These are phyloP conservation scores for Globisporangium cederbergense DNA, from an alignment of 352 stramenopile species.

Conservation along the genomic window DNA sequence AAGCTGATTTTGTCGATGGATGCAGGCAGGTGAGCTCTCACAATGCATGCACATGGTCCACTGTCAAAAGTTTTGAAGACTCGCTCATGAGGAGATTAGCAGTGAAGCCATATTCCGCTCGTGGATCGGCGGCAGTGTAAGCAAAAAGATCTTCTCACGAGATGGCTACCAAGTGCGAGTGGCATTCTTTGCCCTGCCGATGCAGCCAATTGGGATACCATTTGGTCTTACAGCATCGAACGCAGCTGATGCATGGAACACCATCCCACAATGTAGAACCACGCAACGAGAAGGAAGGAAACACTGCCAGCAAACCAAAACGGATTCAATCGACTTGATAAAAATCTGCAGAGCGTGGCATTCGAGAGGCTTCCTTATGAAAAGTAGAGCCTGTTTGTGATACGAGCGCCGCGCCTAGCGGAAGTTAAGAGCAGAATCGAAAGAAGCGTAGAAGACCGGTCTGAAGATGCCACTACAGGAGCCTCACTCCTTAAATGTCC, in stretches of 20 bases:
- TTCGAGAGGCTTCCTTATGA: background rate
- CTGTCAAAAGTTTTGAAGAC: too few relatives aligned
- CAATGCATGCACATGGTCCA: too few relatives aligned
- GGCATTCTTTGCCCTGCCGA: too few relatives aligned
- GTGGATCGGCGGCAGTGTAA: slow-evolving; percentile 5
- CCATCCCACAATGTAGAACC: too few relatives aligned
- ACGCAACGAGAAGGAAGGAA: background rate
- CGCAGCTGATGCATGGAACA: too few relatives aligned
- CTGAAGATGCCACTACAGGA: slow-evolving; percentile 59
- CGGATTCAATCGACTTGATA: slow-evolving; percentile 18
- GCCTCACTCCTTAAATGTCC: slow-evolving; percentile 82
- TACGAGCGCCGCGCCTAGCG: slow-evolving; percentile 9
- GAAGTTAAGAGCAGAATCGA: slow-evolving; percentile 12
- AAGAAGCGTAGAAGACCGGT: slow-evolving; percentile 76
- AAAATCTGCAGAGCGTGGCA: slow-evolving; percentile 17
- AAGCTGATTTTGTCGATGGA: too few relatives aligned
- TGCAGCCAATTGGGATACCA: too few relatives aligned
- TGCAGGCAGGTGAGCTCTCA: too few relatives aligned
- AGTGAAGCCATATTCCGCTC: too few relatives aligned
- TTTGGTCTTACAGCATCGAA: too few relatives aligned
- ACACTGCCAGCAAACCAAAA: slow-evolving; percentile 14
- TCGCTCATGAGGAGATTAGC: too few relatives aligned
- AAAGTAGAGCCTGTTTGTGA: slow-evolving; percentile 1
- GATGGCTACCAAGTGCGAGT: too few relatives aligned
- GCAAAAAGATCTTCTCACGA: background rate